Percentiles rank a stretch among this genome's conserved stretches.
Evolutionary conservation across 225 moss, liverwort and hornwort species (phyloP).

Genomic region (Pleurozium schreberi): DNA sequence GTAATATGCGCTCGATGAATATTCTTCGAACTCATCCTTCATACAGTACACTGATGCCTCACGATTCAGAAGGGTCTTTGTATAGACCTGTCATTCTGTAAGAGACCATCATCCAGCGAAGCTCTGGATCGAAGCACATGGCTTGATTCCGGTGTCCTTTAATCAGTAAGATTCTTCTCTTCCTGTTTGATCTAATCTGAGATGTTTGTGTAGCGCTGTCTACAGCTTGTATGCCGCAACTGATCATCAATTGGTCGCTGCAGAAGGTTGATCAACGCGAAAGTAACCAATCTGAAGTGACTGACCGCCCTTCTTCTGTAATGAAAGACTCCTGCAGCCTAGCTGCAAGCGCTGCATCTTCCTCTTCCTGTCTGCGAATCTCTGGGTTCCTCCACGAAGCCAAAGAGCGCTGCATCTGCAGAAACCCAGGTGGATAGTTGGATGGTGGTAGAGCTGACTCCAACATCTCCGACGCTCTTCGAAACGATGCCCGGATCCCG

Average conservation of each 20-base stretch:
- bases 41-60: not conserved
- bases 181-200: not conserved
- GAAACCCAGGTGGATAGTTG: not conserved
- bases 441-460: not conserved
- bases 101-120: not conserved
- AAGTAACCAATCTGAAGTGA: not conserved
- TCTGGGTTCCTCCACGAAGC: not conserved
- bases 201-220: not conserved
- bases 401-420: not conserved
- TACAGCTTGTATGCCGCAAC: not conserved
- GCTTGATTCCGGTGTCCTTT: not conserved
- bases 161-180: not conserved
- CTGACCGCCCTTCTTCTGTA: constrained; percentile 1
- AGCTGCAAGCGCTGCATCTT: constrained; percentile 29
- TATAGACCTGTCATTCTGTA: not conserved
- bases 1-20: not conserved
- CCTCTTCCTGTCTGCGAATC: constrained; percentile 31
- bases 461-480: constrained; percentile 15
- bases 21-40: not conserved
- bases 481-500: constrained; percentile 1
- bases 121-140: not conserved
- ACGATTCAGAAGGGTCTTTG: not conserved
- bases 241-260: not conserved
- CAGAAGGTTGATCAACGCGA: not conserved
- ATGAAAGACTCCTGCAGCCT: constrained; percentile 32